Evolutionary conservation across 2,329 filamentous ascomycete genomes (phyloP), one percentile per base, ranked within the genome.

Genomic region (Hirsutella thompsonii): DNA sequence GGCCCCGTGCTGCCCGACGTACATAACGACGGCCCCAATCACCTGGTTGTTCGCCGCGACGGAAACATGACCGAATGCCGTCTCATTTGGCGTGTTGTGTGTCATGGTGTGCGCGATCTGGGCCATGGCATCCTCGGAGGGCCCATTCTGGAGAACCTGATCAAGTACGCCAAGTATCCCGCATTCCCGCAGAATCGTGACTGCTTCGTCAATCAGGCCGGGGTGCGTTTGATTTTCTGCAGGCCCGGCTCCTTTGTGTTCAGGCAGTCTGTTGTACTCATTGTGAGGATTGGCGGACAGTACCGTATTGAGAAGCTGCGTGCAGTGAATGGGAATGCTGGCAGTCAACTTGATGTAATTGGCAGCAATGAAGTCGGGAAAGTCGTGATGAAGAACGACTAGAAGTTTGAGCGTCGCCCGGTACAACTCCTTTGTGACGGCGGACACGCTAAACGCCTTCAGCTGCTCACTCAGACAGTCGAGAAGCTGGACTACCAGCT

Each of bases 311-410:
- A 89, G 79, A 40, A 95, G 70, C 60, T 96, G 92, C 14, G 81
- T 80, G 61, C 86, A 92, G 54, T 92, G 83, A 39, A 79, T 76
- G 2, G 89, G 85, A 43, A 96, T 82, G 53, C 77, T 79, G 51
- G 83, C 81, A 63, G 82, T 88, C 40, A 98, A 76, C 49, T 79
- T 76, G 49, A 85, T 78, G 55, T 94, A 85, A 58, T 94, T 87
- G 51, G 89, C 85, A 5, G 85, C 83, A 34, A 98, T 66, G 60
- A 94, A 98, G 42, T 95, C 88, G 0, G 90, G 84, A 61, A 87
- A 96, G 59, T 98, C 92, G 55, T 96, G 92, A 50, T 94, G 85
- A 40, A 98, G 67, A 40, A 94, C 74, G 28, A 94, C 67, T 41
- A 96, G 66, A 44, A 95, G 75, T 55, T 93, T 88, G 37, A 94